Evolutionary conservation across 2,329 filamentous ascomycete genomes (phyloP).

Genomic region (Catunica adiposa): DNA sequence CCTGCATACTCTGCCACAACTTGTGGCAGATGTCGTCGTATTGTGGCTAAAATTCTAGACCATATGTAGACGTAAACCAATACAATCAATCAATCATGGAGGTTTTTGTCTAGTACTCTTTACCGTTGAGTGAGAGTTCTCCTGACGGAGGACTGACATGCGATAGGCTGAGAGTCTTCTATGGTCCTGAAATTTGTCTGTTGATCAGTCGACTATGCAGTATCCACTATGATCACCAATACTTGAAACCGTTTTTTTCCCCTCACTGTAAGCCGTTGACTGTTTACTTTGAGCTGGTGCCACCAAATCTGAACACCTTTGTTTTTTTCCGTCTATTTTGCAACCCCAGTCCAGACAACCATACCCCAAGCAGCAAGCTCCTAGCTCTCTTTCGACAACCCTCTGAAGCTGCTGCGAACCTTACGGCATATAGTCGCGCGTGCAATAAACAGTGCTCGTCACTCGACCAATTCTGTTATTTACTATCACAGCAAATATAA

Average conservation of each 20-base stretch:
- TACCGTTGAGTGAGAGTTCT: no score
- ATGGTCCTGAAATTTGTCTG: no score
- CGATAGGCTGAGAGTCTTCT: no score
- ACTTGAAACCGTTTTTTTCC: background rate
- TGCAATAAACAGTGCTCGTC: background rate
- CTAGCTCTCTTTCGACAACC: background rate
- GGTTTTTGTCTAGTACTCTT: no score
- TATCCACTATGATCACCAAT: no score
- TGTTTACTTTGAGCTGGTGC: background rate
- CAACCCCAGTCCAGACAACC: constrained; percentile 8
- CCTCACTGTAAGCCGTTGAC: background rate
- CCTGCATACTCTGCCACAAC: no score
- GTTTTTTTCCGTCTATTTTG: constrained; percentile 9
- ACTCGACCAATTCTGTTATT: background rate
- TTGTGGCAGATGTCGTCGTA: no score
- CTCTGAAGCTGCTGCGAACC: background rate
- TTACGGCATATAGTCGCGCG: background rate
- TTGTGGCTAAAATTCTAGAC: no score
- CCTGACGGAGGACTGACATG: no score
- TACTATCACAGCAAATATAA: background rate
- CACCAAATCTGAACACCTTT: background rate
- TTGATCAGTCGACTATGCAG: no score
- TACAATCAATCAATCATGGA: background rate
- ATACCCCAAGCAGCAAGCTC: background rate
- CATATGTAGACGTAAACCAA: no score